Percentiles rank a stretch among this genome's conserved stretches.
phyloP scores from a whole-genome alignment of 2,329 filamentous ascomycete genomes.

The Pleurostoma richardsiae region DNA sequence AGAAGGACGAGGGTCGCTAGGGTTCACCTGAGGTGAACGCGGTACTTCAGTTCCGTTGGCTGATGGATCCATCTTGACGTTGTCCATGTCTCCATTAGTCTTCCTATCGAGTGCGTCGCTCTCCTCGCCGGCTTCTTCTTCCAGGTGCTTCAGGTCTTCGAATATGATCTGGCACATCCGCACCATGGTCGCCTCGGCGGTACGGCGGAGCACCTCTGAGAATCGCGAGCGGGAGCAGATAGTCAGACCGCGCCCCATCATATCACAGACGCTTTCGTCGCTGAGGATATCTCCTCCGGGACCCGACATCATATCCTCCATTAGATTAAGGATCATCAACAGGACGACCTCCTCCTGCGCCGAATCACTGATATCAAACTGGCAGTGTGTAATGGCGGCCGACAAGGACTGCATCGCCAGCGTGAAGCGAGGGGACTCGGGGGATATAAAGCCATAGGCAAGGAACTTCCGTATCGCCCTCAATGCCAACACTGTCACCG shows the following conservation, averaged over 20 bases:
- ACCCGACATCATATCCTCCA: conserved; percentile 97
- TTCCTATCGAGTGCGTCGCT: conserved; percentile 60
- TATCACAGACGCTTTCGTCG: conserved; percentile 96
- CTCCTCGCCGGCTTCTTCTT: conserved; percentile 67
- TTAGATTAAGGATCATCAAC: conserved; percentile 88
- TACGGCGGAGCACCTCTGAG: conserved; percentile 83
- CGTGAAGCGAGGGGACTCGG: conserved; percentile 78
- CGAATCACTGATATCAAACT: conserved; percentile 94
- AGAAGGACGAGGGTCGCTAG: conserved; percentile 24
- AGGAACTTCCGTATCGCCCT: conserved; percentile 96
- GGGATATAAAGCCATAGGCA: conserved; percentile 85
- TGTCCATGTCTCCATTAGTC: conserved; percentile 64
- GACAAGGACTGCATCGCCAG: conserved; percentile 93
- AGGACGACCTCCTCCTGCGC: conserved; percentile 94
- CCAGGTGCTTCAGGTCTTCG: conserved; percentile 81
- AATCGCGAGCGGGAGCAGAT: conserved; percentile 94
- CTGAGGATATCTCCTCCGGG: conserved; percentile 90
- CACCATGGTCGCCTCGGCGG: conserved; percentile 95
- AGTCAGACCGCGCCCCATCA: conserved; percentile 97
- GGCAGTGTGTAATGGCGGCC: conserved; percentile 92
- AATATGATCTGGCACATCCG: conserved; percentile 99
- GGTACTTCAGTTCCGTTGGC: conserved; percentile 48
- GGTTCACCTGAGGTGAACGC: conserved; percentile 5
- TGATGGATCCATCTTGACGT: conserved; percentile 78
- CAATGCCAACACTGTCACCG: conserved; percentile 91